Conservation (phyloP, 257 asterid species). For the Salvia rosmarinus region DNA sequence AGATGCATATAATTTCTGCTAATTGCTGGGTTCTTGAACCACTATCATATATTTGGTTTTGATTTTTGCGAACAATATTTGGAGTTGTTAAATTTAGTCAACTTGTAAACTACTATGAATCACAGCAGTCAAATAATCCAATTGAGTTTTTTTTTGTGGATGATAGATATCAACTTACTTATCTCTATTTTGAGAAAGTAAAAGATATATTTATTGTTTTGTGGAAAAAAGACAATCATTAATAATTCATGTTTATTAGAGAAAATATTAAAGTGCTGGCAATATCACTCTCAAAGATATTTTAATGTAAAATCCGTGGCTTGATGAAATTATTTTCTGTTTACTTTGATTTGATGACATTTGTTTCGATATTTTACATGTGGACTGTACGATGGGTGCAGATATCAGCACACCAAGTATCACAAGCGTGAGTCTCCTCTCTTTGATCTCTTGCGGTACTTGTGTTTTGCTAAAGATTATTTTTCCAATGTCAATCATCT, state of each 20-base stretch:
- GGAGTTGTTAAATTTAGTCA: neutral
- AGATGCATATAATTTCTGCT: constrained; percentile 18
- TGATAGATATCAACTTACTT: constrained; percentile 5
- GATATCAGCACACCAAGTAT: constrained; percentile 97
- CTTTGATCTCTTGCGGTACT: constrained; percentile 23
- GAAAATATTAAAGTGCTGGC: constrained; percentile 17
- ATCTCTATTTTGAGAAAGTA: constrained; percentile 16
- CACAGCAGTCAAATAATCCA: constrained; percentile 7
- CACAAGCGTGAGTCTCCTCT: constrained; percentile 87
- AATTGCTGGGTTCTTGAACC: neutral
- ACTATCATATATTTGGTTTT: constrained; percentile 3
- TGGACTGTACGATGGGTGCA: constrained; percentile 48
- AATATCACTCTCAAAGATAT: neutral
- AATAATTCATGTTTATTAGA: neutral
- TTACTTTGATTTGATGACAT: constrained; percentile 38
- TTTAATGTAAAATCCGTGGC: neutral
- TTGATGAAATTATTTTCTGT: constrained; percentile 18
- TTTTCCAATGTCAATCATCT: too few relatives aligned
- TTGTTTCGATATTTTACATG: constrained; percentile 52
- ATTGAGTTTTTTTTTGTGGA: constrained; percentile 19
- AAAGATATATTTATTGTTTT: neutral
- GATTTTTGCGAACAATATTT: neutral
- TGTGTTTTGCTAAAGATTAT: neutral
- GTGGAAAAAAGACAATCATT: neutral
- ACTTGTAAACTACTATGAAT: constrained; percentile 21